Evolutionary conservation across 139 green algal genomes (phyloP), one percentile per base, ranked within the genome.

Genomic region (Yamagishiella unicocca): DNA sequence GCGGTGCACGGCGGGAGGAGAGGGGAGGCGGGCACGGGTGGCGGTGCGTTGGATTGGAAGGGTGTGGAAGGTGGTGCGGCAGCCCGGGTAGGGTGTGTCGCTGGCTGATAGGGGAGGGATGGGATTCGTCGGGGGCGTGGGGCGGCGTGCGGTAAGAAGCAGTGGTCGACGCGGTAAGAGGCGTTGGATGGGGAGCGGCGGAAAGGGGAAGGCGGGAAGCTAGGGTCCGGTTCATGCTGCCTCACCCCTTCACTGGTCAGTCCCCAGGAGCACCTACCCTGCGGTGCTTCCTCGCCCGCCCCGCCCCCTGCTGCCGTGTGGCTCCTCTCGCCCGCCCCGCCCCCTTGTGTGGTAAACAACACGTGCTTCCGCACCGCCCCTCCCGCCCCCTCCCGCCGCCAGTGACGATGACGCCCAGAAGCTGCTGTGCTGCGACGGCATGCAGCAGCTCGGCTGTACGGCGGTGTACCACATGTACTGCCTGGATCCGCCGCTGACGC

Each of bases 391-490:
- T 0, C 2, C 0, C n/a, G 25, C 35, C 37, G 46, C 37, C 77
- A 91, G 88, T 43, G 89, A 90, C 46, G 58, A 84, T 1, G 53
- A 94, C 68, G 55, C 61, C 14, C 80, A 85, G 24, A 91, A 89
- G 82, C 94, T 96, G 50, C 90, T 96, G 42, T 94, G 89, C 76
- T 96, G 94, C 75, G 94, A 96, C 43, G 33, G 46, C 6, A 4
- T 73, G 55, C 22, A 45, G 25, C 35, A 45, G 24, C n/a, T 84
- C 2, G 77, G 62, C 79, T 96, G 94, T 80, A 90, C 90, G 7
- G 40, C 54, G 1, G 91, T 94, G 38, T 95, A 93, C 84, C 94
- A 96, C 83, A 64, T 89, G 35, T 88, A 90, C 81, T 96, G 94
- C 91, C 66, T 94, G 37, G 84, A 92, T 38, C 94, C 94, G 35